Percentiles rank a stretch among this genome's conserved stretches.
Evolutionary conservation across 352 stramenopile species (phyloP).

Genomic region (Globisporangium iwayamae): DNA sequence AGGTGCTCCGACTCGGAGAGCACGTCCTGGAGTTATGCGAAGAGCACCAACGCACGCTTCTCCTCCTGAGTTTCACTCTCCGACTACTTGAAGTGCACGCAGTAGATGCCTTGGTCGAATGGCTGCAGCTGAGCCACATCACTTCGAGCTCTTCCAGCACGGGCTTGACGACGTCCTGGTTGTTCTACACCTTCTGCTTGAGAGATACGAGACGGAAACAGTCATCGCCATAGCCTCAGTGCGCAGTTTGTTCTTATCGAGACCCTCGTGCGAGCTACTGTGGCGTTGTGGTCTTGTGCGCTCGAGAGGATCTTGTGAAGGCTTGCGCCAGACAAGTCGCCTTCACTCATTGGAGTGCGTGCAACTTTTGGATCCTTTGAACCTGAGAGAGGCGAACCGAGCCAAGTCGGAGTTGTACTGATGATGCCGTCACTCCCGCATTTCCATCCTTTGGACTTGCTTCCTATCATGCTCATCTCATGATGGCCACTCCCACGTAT

Average conservation of each 20-base stretch:
- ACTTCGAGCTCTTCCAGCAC: slow-evolving; percentile 68
- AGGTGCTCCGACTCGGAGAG: slow-evolving; percentile 36
- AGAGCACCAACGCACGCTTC: slow-evolving; percentile 33
- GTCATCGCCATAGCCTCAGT: neutral
- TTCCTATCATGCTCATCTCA: too few relatives aligned
- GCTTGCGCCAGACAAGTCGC: neutral
- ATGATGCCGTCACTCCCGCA: too few relatives aligned
- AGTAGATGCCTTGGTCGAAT: slow-evolving; percentile 34
- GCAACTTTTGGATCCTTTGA: neutral
- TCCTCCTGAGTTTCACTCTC: neutral
- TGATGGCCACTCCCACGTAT: too few relatives aligned
- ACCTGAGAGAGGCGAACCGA: neutral
- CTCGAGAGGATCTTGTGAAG: neutral
- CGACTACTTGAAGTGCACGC: neutral
- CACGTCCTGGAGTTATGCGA: slow-evolving; percentile 50
- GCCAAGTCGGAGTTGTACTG: neutral
- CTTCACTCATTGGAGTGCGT: neutral
- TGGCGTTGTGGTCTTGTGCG: neutral
- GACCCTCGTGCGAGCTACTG: neutral
- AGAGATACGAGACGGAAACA: slow-evolving; percentile 59
- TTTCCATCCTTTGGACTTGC: too few relatives aligned
- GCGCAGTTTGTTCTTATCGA: neutral
- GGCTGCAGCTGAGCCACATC: slow-evolving; percentile 42
- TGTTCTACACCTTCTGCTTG: slow-evolving; percentile 47
- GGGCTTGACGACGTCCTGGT: slow-evolving; percentile 57